Conservation (phyloP, 495 filamentous ascomycete species). For the Wilcoxina mikolae region DNA sequence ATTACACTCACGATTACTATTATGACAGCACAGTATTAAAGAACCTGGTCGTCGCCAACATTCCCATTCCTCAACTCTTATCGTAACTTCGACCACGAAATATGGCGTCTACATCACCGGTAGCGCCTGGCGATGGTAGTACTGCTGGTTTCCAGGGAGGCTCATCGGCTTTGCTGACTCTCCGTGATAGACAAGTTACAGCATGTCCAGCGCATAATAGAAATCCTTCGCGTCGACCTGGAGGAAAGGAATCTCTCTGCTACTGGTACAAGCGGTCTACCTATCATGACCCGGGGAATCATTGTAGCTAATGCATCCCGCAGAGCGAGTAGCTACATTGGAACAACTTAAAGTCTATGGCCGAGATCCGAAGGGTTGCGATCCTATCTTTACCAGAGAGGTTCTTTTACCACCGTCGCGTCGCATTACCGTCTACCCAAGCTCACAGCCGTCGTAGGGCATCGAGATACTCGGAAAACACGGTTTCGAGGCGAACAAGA, state of each 20-base stretch:
- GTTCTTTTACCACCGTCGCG: conserved; percentile 28
- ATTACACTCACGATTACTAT: too few relatives aligned
- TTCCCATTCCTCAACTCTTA: too few relatives aligned
- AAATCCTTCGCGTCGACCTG: background rate
- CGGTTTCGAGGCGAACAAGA: conserved; percentile 48
- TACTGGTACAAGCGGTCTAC: background rate
- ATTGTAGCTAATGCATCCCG: background rate
- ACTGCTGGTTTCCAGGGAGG: too few relatives aligned
- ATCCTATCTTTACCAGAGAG: conserved; percentile 64
- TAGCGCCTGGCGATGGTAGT: too few relatives aligned
- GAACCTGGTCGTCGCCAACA: too few relatives aligned
- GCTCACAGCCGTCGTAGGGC: conserved; percentile 50
- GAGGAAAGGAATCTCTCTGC: background rate
- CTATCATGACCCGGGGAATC: background rate
- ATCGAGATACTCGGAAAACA: conserved; percentile 56
- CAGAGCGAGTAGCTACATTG: conserved; percentile 49
- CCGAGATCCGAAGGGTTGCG: conserved; percentile 52
- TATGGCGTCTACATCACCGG: too few relatives aligned
- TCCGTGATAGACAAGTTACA: background rate
- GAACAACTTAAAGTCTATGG: conserved; percentile 68
- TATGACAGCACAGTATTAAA: too few relatives aligned
- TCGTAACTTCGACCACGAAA: too few relatives aligned
- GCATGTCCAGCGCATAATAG: background rate
- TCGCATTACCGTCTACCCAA: background rate
- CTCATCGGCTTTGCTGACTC: too few relatives aligned